Percentiles rank a stretch among this genome's conserved stretches.
These are phyloP conservation scores for Chaetothyriales sp. DNA, from an alignment of 2,329 filamentous ascomycete species.

Conservation along the genomic window DNA sequence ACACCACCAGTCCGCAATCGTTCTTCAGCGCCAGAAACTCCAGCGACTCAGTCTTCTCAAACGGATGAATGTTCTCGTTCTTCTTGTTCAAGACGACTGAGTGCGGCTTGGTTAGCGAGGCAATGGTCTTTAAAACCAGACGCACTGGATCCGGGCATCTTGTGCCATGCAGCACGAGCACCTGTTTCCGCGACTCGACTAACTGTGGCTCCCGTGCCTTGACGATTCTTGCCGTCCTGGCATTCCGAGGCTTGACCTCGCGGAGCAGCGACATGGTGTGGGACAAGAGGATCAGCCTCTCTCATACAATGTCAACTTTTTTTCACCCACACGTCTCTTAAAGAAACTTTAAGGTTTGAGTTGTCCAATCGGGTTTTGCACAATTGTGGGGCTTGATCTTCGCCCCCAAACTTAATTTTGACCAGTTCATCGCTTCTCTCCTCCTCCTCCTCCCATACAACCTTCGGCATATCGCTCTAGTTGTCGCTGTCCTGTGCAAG, in stretches of 20 bases:
- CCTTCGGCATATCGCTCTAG: too few species aligned
- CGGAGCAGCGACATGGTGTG: neutral
- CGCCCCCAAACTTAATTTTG: too few species aligned
- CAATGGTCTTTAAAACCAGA: slow-evolving; percentile 70
- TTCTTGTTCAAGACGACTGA: slow-evolving; percentile 93
- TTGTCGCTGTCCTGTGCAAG: too few species aligned
- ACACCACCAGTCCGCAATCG: slow-evolving; percentile 72
- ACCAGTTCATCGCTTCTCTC: too few species aligned
- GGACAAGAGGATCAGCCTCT: neutral
- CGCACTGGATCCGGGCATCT: slow-evolving; percentile 70
- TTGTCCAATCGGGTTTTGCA: too few species aligned
- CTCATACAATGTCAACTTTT: too few species aligned
- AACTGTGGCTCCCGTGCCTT: slow-evolving; percentile 84
- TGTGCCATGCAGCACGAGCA: slow-evolving; percentile 77
- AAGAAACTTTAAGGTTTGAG: too few species aligned
- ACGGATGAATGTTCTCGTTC: slow-evolving; percentile 76
- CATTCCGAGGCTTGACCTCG: slow-evolving; percentile 49
- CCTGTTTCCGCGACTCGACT: slow-evolving; percentile 77
- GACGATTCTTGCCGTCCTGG: slow-evolving; percentile 85
- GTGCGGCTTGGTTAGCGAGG: slow-evolving; percentile 68
- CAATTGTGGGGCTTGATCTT: too few species aligned
- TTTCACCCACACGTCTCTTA: too few species aligned
- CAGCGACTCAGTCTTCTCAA: slow-evolving; percentile 73
- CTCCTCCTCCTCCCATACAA: too few species aligned
- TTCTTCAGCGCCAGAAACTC: slow-evolving; percentile 97